Percentiles rank a stretch among this genome's conserved stretches.
These are phyloP conservation scores for Tricholoma terreum DNA, from an alignment of 768 basidiomycete species.

Conservation along the genomic window DNA sequence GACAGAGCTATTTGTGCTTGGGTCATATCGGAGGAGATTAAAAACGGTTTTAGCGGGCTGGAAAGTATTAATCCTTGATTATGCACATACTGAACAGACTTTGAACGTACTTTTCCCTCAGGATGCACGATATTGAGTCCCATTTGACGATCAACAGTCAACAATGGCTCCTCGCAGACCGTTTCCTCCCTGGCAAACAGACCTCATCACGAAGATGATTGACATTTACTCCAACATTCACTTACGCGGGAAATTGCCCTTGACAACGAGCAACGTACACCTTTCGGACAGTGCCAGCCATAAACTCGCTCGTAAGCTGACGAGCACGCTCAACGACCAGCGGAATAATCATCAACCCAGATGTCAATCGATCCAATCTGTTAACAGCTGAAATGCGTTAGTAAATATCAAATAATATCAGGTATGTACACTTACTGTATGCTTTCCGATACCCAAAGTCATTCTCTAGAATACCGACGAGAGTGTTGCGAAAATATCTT, in stretches of 20 bases:
- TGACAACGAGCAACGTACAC: constrained; percentile 88
- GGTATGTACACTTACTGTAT: constrained; percentile 60
- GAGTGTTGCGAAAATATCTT: constrained; percentile 83
- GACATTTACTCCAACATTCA: constrained; percentile 10
- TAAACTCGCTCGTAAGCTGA: constrained; percentile 75
- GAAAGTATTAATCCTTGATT: background rate
- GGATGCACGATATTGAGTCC: constrained; percentile 95
- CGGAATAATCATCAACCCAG: constrained; percentile 93
- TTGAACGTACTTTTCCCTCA: constrained; percentile 73
- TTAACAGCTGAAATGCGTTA: constrained; percentile 71
- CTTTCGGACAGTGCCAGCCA: constrained; percentile 78
- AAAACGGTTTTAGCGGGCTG: constrained; percentile 91
- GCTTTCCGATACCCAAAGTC: constrained; percentile 82
- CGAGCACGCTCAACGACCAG: constrained; percentile 67
- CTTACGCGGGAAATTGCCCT: constrained; percentile 85
- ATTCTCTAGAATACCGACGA: constrained; percentile 79
- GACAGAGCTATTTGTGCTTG: constrained; percentile 77
- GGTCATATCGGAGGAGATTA: constrained; percentile 77
- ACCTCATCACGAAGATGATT: background rate
- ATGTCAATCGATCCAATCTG: constrained; percentile 89
- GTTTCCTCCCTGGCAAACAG: constrained; percentile 59
- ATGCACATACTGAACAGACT: background rate
- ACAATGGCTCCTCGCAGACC: constrained; percentile 78
- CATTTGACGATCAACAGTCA: constrained; percentile 95
- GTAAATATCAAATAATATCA: constrained; percentile 2